Conservation (phyloP, 2,329 filamentous ascomycete genomes). For the Penicillium sumatraense region DNA sequence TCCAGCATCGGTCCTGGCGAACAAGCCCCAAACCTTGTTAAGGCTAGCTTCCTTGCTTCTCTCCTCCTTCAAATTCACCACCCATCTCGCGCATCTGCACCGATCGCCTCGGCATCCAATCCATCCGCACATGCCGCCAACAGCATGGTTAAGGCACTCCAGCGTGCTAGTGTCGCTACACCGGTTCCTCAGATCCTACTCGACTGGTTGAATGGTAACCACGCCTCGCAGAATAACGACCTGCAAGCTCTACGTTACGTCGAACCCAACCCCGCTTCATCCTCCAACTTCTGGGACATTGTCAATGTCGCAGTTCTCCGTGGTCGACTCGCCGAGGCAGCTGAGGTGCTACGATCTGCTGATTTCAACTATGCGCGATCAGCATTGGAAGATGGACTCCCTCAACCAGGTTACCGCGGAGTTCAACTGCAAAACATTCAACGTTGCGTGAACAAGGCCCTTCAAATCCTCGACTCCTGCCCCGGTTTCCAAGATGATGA, state of each 20-base stretch:
- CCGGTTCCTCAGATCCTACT: slow-evolving; percentile 78
- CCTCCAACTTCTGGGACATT: slow-evolving; percentile 82
- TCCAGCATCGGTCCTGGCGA: slow-evolving; percentile 69
- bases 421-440: slow-evolving; percentile 78
- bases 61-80: slow-evolving; percentile 81
- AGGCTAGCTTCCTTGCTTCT: slow-evolving; percentile 78
- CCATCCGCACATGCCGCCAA: slow-evolving; percentile 31
- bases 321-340: slow-evolving; percentile 70
- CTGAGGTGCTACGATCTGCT: slow-evolving; percentile 71
- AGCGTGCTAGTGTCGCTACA: slow-evolving; percentile 31
- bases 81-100: slow-evolving; percentile 51
- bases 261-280: slow-evolving; percentile 74
- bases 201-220: slow-evolving; percentile 78
- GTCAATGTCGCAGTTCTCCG: slow-evolving; percentile 76
- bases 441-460: slow-evolving; percentile 69
- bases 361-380: slow-evolving; percentile 78
- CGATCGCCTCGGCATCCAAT: slow-evolving; percentile 25
- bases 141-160: slow-evolving; percentile 34
- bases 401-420: slow-evolving; percentile 71
- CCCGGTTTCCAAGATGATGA: slow-evolving; percentile 67
- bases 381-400: slow-evolving; percentile 64
- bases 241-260: slow-evolving; percentile 66
- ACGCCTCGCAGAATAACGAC: slow-evolving; percentile 73
- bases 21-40: slow-evolving; percentile 67
- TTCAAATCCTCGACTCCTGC: slow-evolving; percentile 72